Conservation (phyloP, 345 rosid species). For the Citrus australasica region DNA sequence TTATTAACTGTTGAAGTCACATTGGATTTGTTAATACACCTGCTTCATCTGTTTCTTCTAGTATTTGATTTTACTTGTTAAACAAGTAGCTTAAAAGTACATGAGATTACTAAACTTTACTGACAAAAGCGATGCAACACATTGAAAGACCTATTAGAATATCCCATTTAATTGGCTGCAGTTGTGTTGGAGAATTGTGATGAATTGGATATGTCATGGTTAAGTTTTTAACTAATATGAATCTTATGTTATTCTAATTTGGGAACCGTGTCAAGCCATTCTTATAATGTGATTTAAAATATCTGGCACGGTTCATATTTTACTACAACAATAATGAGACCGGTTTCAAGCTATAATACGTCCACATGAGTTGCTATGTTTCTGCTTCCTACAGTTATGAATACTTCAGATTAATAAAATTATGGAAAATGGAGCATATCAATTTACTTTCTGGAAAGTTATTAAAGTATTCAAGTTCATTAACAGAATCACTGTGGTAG, state of each 20-base stretch:
- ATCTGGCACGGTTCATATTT: neutral
- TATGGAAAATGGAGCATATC: neutral
- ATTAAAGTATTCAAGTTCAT: neutral
- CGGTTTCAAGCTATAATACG: neutral
- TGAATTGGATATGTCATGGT: neutral
- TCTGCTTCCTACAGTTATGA: neutral
- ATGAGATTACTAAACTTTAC: neutral
- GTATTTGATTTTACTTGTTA: neutral
- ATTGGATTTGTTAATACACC: neutral
- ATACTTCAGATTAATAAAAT: neutral
- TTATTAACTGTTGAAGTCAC: neutral
- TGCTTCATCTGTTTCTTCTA: neutral
- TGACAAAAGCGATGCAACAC: neutral
- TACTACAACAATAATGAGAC: neutral
- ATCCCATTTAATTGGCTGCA: neutral
- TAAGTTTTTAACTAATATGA: neutral
- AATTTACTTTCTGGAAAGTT: neutral
- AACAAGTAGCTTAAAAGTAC: neutral
- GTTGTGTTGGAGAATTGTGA: neutral
- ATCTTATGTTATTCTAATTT: neutral
- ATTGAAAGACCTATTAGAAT: neutral
- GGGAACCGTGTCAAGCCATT: neutral
- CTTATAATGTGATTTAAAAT: neutral
- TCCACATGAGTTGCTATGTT: neutral
- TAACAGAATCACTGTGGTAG: neutral